phyloP scores from a whole-genome alignment of 2,329 filamentous ascomycete species.

The Colletotrichum sp. region DNA sequence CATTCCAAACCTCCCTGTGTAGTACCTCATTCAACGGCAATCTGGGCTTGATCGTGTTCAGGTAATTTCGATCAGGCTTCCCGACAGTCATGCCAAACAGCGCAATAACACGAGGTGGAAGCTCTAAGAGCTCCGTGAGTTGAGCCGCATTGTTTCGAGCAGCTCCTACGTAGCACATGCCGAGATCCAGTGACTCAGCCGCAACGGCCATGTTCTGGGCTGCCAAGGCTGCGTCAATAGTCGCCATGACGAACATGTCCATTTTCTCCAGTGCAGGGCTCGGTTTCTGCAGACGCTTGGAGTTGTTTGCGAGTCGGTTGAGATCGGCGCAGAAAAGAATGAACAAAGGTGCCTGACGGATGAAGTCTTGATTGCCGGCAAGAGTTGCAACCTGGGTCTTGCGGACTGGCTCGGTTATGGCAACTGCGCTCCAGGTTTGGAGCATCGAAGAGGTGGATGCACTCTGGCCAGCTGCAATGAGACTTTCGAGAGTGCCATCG shows the following conservation, averaged over 20 bases:
- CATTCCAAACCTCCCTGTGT: not conserved
- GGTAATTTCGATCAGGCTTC: not conserved
- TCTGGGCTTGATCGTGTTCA: not conserved
- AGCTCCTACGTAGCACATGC: not conserved
- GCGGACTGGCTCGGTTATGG: constrained; percentile 28
- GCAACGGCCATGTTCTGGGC: not conserved
- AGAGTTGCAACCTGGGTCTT: constrained; percentile 30
- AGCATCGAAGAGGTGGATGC: constrained; percentile 38
- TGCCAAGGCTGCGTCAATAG: not conserved
- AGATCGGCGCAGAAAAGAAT: constrained; percentile 38
- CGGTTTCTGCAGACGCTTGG: not conserved
- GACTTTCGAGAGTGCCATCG: constrained; percentile 29
- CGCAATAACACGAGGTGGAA: not conserved
- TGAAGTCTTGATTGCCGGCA: constrained; percentile 34
- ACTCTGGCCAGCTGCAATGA: constrained; percentile 36
- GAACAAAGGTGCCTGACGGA: constrained; percentile 33
- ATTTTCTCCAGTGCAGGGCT: not conserved
- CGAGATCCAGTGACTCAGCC: not conserved
- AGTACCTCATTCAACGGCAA: not conserved
- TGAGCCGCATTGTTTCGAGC: not conserved
- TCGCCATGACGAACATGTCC: not conserved
- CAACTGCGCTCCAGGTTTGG: constrained; percentile 37
- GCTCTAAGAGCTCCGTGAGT: not conserved
- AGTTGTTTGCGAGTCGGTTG: constrained; percentile 29
- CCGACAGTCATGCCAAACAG: not conserved